Base-by-base conservation (phyloP, 768 basidiomycete genomes). In the Arthromyces matolae region DNA sequence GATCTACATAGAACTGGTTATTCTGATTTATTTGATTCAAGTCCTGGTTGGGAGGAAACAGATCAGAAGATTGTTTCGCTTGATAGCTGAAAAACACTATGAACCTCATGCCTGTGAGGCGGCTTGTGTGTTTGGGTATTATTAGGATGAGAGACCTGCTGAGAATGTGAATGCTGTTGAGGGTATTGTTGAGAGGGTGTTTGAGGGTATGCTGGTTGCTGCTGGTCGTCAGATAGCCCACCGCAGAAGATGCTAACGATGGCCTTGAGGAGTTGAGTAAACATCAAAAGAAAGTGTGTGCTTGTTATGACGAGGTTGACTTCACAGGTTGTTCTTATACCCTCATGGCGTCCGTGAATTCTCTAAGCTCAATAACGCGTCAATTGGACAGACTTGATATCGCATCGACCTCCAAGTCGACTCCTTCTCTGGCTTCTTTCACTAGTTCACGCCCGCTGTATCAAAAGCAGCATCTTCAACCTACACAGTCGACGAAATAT, bases 401-500 rank as follows among this genome's bases (percentile, higher is more conserved):
- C 20, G 16, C 40, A 42, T n/a, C n/a, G n/a, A 42, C 8, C 24
- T 25, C 43, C 5, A 31, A 42, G 14, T 42, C 41, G 13, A 19
- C 40, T 28, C 25, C 40, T 5, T 27, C 18, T 12, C n/a, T 41
- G 24, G 16, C 40, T 7, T 18, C 25, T 10, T 20, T 8, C 13
- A 14, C 23, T 8, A n/a, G 24, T 25, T 18, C 40, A 20, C 41
- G 41, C 13, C 41, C 41, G 2, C 41, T 42, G 3, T 29, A 42
- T 5, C 28, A n/a, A 12, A 41, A 41, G 29, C 40, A 41, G 25
- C 40, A 16, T 27, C 25, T n/a, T 19, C 39, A 41, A 28, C 16
- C 41, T 6, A 31, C 41, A 20, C 89, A 88, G 63, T 74, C 87
- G 51, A 80, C 83, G 1, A 90, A 89, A 68, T 89, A 77, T 56